A percentile compares a stretch with the other conserved stretches of the same genome.
These are phyloP conservation scores for Pestalotiopsis fici DNA, from an alignment of 2,329 filamentous ascomycete species.

Conservation along the genomic window DNA sequence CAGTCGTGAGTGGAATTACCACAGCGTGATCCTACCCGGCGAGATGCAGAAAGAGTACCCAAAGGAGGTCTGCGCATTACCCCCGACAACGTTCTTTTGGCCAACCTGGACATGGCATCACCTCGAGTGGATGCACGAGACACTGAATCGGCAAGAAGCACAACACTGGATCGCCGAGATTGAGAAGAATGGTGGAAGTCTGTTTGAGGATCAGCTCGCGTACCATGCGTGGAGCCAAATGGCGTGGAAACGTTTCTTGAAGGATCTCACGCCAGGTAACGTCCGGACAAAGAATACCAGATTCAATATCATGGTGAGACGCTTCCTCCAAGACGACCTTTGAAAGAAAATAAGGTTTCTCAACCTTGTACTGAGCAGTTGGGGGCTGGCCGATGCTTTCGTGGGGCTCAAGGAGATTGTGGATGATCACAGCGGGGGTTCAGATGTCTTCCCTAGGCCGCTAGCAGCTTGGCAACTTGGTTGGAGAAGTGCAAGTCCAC, in stretches of 20 bases:
- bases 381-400: not conserved
- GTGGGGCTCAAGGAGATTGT: not conserved
- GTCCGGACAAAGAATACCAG: constrained; percentile 34
- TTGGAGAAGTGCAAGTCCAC: not conserved
- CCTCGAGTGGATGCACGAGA: constrained; percentile 38
- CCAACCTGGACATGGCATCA: constrained; percentile 40
- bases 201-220: constrained; percentile 36
- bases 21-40: constrained; percentile 35
- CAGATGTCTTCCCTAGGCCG: not conserved
- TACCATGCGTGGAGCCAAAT: constrained; percentile 41
- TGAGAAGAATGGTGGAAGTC: constrained; percentile 29
- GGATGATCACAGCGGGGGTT: not conserved
- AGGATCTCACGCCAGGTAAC: constrained; percentile 30
- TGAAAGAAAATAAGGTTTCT: not conserved
- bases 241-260: constrained; percentile 34
- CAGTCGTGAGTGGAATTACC: constrained; percentile 37
- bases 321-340: constrained; percentile 19
- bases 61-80: constrained; percentile 34
- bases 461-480: not conserved
- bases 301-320: constrained; percentile 37
- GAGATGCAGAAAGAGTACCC: constrained; percentile 26
- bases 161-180: constrained; percentile 30
- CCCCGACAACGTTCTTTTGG: constrained; percentile 39
- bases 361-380: not conserved
- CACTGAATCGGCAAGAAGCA: constrained; percentile 27